Conservation (phyloP, 2,329 filamentous ascomycete genomes). For the Botrytis porri region DNA sequence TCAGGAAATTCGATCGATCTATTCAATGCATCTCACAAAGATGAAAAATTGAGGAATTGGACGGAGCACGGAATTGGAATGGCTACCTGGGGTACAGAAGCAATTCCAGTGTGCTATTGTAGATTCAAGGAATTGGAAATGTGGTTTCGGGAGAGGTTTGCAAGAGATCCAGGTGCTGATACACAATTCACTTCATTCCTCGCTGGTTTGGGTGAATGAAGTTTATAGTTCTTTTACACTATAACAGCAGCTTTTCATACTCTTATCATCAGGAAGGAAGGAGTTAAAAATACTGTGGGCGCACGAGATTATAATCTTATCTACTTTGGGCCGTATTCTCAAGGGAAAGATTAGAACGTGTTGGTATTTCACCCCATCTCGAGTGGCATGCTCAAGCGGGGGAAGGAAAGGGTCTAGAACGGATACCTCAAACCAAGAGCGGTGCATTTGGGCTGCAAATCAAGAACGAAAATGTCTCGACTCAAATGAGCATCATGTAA, state of each 20-base stretch:
- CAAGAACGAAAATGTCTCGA: background rate
- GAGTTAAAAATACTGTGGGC: background rate
- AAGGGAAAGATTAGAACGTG: background rate
- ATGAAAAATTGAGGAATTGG: background rate
- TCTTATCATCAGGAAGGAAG: background rate
- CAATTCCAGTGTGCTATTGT: constrained; percentile 8
- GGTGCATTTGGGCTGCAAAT: background rate
- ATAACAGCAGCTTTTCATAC: background rate
- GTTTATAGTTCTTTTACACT: too few species aligned
- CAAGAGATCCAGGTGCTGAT: background rate
- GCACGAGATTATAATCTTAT: background rate
- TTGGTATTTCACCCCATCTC: background rate
- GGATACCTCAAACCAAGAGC: background rate
- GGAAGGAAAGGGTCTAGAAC: background rate
- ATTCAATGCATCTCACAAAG: background rate
- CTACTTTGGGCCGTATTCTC: background rate
- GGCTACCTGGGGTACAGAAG: background rate
- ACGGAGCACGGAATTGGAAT: constrained; percentile 9
- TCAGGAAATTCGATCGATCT: background rate
- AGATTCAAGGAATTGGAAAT: background rate
- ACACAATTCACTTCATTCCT: constrained; percentile 2
- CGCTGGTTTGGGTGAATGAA: background rate
- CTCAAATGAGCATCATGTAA: background rate
- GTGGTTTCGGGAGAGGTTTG: constrained; percentile 2
- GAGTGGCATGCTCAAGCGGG: background rate